These are phyloP conservation scores for Fusarium sp. DNA, from an alignment of 2,329 filamentous ascomycete species.

Conservation along the genomic window DNA sequence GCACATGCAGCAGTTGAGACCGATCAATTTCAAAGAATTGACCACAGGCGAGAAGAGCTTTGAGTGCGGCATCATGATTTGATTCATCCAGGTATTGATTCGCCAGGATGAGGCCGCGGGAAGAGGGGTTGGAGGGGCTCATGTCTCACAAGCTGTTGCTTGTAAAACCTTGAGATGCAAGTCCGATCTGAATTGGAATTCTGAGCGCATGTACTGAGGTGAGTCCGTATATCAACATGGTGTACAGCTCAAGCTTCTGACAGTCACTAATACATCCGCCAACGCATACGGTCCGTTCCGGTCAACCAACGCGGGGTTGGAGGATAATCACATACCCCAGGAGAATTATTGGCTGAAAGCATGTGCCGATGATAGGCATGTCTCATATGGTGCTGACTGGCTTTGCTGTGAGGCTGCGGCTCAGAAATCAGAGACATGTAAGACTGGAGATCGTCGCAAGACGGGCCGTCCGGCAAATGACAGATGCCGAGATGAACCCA, in stretches of 20 bases:
- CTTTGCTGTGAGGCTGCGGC: not conserved
- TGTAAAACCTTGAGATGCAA: slow-evolving; percentile 13
- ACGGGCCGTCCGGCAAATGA: slow-evolving; percentile 16
- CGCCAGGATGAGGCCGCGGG: slow-evolving; percentile 5
- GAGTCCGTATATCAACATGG: too few relatives aligned
- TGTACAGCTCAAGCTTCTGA: not conserved
- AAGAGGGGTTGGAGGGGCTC: slow-evolving; percentile 5
- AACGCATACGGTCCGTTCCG: slow-evolving; percentile 41
- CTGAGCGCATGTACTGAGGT: not conserved
- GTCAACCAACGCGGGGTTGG: slow-evolving; percentile 6
- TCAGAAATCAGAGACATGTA: slow-evolving; percentile 2
- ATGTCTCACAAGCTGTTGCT: slow-evolving; percentile 23
- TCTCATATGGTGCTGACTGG: slow-evolving; percentile 36
- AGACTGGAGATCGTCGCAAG: slow-evolving; percentile 4
- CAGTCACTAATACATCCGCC: slow-evolving; percentile 5
- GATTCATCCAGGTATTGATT: slow-evolving; percentile 11
- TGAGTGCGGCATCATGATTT: not conserved
- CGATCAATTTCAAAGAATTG: not conserved
- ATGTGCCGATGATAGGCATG: slow-evolving; percentile 25
- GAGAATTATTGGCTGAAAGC: slow-evolving; percentile 13
- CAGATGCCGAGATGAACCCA: not conserved
- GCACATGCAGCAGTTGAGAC: not conserved
- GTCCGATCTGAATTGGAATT: slow-evolving; percentile 9
- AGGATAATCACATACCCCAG: slow-evolving; percentile 9
- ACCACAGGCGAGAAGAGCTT: not conserved